These are phyloP conservation scores for Ceratocystis cacaofunesta DNA, from an alignment of 2,329 filamentous ascomycete species.

Conservation along the genomic window DNA sequence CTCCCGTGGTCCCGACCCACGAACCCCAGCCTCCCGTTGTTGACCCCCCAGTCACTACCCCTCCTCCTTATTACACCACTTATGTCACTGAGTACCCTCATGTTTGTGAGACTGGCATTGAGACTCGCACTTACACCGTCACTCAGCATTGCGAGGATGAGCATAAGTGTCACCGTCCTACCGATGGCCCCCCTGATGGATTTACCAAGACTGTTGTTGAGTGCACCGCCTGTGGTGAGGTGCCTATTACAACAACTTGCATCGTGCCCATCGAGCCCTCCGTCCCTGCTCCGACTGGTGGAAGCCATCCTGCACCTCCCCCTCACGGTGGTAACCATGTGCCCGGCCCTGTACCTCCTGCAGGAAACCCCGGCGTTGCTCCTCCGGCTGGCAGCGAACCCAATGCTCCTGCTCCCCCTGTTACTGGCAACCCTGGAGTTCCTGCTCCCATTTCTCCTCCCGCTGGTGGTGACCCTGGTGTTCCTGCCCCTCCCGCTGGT, in stretches of 20 bases:
- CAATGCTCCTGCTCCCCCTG: not conserved
- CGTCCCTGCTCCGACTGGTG: not conserved
- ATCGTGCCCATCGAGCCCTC: not conserved
- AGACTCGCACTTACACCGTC: conserved; percentile 17
- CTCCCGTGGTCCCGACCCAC: not conserved
- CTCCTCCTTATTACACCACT: conserved; percentile 6
- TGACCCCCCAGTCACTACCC: not conserved
- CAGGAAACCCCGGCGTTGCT: not conserved
- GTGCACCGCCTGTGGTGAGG: conserved; percentile 12
- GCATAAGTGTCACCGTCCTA: conserved; percentile 9
- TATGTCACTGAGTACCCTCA: conserved; percentile 15
- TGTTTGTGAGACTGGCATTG: conserved; percentile 14
- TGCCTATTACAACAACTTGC: conserved; percentile 4
- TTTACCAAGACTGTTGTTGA: conserved; percentile 15
- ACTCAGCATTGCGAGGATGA: conserved; percentile 14
- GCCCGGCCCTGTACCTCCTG: not conserved
- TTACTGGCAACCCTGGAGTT: not conserved
- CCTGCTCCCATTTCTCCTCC: not conserved
- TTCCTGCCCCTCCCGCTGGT: not conserved
- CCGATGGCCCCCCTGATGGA: conserved; percentile 12
- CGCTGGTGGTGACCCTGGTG: not conserved
- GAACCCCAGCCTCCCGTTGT: not conserved
- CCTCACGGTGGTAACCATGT: not conserved
- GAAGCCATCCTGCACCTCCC: not conserved
- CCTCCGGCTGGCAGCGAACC: not conserved